Evolutionary conservation across 139 green algal species (phyloP).

Genomic region (Tetraselmis chui): DNA sequence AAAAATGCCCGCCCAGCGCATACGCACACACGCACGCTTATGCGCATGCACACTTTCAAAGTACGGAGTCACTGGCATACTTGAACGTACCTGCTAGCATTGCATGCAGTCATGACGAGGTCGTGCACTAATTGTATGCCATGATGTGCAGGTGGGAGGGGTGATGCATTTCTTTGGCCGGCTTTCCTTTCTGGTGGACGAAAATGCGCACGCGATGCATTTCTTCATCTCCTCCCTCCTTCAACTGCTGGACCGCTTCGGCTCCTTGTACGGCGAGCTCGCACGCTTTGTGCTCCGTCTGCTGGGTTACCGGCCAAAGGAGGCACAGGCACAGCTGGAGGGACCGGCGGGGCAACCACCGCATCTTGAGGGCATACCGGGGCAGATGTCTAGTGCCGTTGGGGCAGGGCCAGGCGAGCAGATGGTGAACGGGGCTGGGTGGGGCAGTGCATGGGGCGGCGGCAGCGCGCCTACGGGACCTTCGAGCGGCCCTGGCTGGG

Average conservation of each 20-base stretch:
- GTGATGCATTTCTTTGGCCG: conserved; percentile 91
- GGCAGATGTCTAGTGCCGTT: too few species aligned
- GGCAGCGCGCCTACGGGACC: too few species aligned
- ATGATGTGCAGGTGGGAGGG: conserved; percentile 62
- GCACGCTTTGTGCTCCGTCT: conserved; percentile 86
- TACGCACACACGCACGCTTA: too few species aligned
- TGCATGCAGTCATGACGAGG: background rate
- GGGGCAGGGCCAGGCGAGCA: too few species aligned
- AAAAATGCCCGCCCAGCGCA: background rate
- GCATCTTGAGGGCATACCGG: too few species aligned
- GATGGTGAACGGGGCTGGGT: too few species aligned
- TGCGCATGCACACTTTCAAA: too few species aligned
- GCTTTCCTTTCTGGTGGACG: conserved; percentile 93
- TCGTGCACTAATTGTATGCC: conserved; percentile 58
- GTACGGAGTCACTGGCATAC: too few species aligned
- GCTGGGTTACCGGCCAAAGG: conserved; percentile 50
- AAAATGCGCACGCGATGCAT: conserved; percentile 96
- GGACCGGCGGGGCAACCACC: too few species aligned
- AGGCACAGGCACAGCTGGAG: background rate
- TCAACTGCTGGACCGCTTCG: conserved; percentile 85
- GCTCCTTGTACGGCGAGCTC: conserved; percentile 90
- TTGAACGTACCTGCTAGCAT: too few species aligned
- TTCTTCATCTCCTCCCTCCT: conserved; percentile 96
- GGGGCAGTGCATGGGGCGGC: too few species aligned
- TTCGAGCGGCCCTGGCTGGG: too few species aligned